Base-by-base conservation (phyloP, 371 early-diverging fungal species). In the Batkoa obscura region DNA sequence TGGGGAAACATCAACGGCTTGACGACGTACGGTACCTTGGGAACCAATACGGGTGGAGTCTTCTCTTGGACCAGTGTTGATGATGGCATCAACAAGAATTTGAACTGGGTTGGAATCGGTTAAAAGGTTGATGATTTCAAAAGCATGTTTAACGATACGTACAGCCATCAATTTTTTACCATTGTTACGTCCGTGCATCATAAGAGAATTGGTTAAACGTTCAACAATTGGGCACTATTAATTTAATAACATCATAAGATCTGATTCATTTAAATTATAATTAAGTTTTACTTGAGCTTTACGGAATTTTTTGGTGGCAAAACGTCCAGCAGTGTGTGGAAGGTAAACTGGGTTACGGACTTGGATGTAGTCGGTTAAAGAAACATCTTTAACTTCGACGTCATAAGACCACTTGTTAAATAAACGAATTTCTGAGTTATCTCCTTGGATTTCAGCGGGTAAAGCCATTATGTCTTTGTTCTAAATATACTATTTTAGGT, bases 121-220 rank as follows among this genome's bases (percentile, higher is more conserved):
- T 72, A 95, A 81, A 66, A 92, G 80, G 86, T 98, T 74, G 72
- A 99, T 90, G 79, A 99, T 99, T 74, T 95, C 92, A 71, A 98
- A 98, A 60, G 99, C 92, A 79, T 98, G 94, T 82, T 95, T 92
- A 70, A 99, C 88, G 67, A 96, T 94, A 68, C 95, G 93, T 63
- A 88, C 87, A 67, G 99, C 95, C 88, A 99, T 86, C 63, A 94
- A 78, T 83, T 99, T 99, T 88, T 99, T 99, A 66, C 99, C 99
- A 84, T 94, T 98, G 90, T 99, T 99, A 72, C 99, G 95, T 65
- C 99, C 99, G 83, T 96, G 91, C 92, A 97, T 98, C 99, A 99
- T 99, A 62, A 99, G 80, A 60, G 94, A 90, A 87, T 95, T 96
- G 77, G 94, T 91, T 66, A 99, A 83, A 75, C 99, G 90, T 83